Evolutionary conservation across 2,329 filamentous ascomycete genomes (phyloP).

Genomic region (Aspergillus nomiae): DNA sequence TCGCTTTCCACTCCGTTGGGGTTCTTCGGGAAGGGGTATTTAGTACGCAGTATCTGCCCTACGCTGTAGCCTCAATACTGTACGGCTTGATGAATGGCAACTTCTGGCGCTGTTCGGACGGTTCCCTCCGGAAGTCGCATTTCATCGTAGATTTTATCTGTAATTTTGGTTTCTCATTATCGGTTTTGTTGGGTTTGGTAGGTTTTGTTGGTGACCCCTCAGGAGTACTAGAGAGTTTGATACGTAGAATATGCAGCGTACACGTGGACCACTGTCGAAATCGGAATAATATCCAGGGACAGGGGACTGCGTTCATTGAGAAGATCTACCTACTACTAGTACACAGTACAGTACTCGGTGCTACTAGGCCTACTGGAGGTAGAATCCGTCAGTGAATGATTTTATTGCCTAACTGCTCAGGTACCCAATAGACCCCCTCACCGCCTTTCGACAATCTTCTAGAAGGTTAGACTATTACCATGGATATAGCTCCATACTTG

Average conservation of each 20-base stretch:
- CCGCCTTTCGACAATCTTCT: not conserved
- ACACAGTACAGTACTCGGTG: not conserved
- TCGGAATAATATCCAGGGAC: not conserved
- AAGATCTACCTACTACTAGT: not conserved
- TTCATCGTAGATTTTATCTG: conserved; percentile 15
- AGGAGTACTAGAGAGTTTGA: not conserved
- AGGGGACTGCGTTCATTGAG: not conserved
- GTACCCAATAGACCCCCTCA: not conserved
- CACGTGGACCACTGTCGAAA: not conserved
- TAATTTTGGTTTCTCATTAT: not conserved
- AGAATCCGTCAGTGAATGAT: not conserved
- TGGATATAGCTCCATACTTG: not conserved
- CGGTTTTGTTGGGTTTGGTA: conserved; percentile 8
- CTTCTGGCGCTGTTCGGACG: conserved; percentile 7
- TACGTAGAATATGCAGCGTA: not conserved
- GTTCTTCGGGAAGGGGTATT: conserved; percentile 21
- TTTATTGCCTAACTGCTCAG: not conserved
- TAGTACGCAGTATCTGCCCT: conserved; percentile 27
- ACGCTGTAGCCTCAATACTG: conserved; percentile 30
- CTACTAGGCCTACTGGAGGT: not conserved
- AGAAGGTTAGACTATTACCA: not conserved
- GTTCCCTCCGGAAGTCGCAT: conserved; percentile 7
- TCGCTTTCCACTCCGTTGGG: conserved; percentile 15
- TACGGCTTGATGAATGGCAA: conserved; percentile 6
- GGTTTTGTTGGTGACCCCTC: conserved; percentile 1